Percentiles rank a stretch among this genome's conserved stretches.
These are phyloP conservation scores for Colletotrichum orbiculare DNA, from an alignment of 2,329 filamentous ascomycete genomes.

Conservation along the genomic window DNA sequence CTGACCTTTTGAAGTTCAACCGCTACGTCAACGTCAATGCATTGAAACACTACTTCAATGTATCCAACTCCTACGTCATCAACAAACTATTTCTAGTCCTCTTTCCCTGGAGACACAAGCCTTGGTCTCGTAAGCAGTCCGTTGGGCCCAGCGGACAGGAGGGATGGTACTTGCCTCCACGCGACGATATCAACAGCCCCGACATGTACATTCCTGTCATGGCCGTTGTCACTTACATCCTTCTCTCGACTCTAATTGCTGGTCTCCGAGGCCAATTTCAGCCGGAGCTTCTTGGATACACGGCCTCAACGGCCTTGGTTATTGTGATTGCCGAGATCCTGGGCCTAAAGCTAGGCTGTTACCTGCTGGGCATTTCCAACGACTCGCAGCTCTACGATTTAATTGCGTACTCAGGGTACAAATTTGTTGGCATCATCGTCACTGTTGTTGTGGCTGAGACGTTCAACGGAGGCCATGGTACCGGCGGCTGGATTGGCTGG, in stretches of 20 bases:
- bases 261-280: slow-evolving; percentile 92
- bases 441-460: slow-evolving; percentile 86
- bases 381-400: slow-evolving; percentile 93
- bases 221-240: slow-evolving; percentile 97
- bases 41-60: slow-evolving; percentile 99
- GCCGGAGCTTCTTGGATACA: slow-evolving; percentile 91
- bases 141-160: slow-evolving; percentile 76
- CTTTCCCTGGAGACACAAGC: slow-evolving; percentile 97
- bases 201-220: slow-evolving; percentile 99
- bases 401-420: slow-evolving; percentile 97
- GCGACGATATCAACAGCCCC: slow-evolving; percentile 96
- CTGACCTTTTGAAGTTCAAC: slow-evolving; percentile 56
- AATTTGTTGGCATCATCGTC: slow-evolving; percentile 96
- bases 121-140: slow-evolving; percentile 92
- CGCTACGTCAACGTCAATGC: slow-evolving; percentile 91
- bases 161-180: slow-evolving; percentile 86
- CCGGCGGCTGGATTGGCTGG: slow-evolving; percentile 91
- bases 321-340: slow-evolving; percentile 90
- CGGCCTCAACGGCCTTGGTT: slow-evolving; percentile 83
- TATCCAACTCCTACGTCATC: slow-evolving; percentile 95
- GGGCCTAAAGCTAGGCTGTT: slow-evolving; percentile 91
- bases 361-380: slow-evolving; percentile 92
- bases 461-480: slow-evolving; percentile 81
- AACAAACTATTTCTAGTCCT: slow-evolving; percentile 94
- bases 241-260: slow-evolving; percentile 89